Evolutionary conservation across 805 yeast species (phyloP), one percentile per base, ranked within the genome.

Genomic region (Komagataella pastoris): DNA sequence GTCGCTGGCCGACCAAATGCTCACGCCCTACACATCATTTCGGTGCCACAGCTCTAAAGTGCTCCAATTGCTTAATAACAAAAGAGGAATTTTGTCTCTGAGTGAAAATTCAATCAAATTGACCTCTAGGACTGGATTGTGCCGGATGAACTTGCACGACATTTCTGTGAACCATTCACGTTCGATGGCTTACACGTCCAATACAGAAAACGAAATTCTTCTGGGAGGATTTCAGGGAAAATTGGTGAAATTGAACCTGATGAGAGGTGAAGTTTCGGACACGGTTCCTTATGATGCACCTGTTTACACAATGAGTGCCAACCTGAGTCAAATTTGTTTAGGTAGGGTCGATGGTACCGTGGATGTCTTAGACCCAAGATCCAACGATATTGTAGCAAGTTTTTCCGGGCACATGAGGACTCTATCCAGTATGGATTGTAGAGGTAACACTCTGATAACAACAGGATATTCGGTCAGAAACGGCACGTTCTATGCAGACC

Each of bases 391-490:
- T 2, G 66, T 83, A 6, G 76, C 77, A 54, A 65, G 77, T 0
- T 82, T 84, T 57, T 65, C 69, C 8, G 80, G 83, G 8, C 88
- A 81, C 62, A 75, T 80, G 24, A 79, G 83, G 1, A 69, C 80
- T 1, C 66, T 86, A 17, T 75, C 88, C 0, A 81, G 81, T 50
- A 70, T 86, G 62, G 86, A 80, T 57, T 74, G 82, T 18, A 74
- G 76, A 57, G 90, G 85, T 18, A 75, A 76, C 53, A 79, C 79
- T 36, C 70, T 87, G 47, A 80, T 88, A 17, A 84, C 96, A 0
- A 88, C 95, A 53, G 97, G 97, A 0, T 82, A 80, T 56, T 79
- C 90, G 0, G 67, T 80, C 21, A 77, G 88, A 49, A 77, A 80
- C 50, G 80, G 81, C 49, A 71, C 74, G 6, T 72, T 72, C 52